A percentile compares a stretch with the other conserved stretches of the same genome.
Evolutionary conservation across 2,329 filamentous ascomycete species (phyloP).

Genomic region (Aspergillus puulaauensis): DNA sequence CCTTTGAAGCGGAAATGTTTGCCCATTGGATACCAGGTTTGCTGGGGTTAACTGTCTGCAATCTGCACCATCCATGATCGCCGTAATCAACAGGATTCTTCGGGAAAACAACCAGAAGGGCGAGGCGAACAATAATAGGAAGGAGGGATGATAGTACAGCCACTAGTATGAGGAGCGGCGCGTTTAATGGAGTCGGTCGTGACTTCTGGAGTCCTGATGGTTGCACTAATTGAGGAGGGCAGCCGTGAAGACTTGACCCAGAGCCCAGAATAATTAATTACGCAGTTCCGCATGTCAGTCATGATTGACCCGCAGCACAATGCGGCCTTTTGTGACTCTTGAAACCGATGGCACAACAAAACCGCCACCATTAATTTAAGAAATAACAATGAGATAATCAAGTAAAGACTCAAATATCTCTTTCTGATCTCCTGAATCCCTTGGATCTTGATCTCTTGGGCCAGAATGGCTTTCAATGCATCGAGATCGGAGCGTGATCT

Average conservation of each 20-base stretch:
- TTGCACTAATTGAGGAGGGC: neutral
- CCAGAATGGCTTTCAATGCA: neutral
- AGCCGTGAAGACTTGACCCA: neutral
- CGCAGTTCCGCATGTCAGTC: neutral
- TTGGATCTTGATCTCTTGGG: neutral
- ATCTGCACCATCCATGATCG: neutral
- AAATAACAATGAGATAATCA: neutral
- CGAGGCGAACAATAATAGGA: slow-evolving; percentile 18
- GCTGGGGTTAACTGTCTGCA: neutral
- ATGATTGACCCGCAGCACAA: neutral
- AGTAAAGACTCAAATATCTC: neutral
- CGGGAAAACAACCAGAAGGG: slow-evolving; percentile 12
- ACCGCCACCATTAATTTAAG: neutral
- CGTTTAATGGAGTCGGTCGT: slow-evolving; percentile 13
- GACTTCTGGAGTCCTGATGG: slow-evolving; percentile 4
- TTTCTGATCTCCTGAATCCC: neutral
- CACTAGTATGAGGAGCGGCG: slow-evolving; percentile 16
- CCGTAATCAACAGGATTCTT: slow-evolving; percentile 7
- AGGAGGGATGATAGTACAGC: slow-evolving; percentile 16
- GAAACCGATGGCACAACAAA: neutral
- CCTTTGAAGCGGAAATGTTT: neutral
- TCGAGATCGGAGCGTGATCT: slow-evolving; percentile 6
- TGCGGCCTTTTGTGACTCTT: neutral
- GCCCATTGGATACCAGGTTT: slow-evolving; percentile 8
- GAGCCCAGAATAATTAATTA: neutral